These are phyloP conservation scores for Hyaloscypha hepaticicola DNA, from an alignment of 495 filamentous ascomycete genomes.

Conservation along the genomic window DNA sequence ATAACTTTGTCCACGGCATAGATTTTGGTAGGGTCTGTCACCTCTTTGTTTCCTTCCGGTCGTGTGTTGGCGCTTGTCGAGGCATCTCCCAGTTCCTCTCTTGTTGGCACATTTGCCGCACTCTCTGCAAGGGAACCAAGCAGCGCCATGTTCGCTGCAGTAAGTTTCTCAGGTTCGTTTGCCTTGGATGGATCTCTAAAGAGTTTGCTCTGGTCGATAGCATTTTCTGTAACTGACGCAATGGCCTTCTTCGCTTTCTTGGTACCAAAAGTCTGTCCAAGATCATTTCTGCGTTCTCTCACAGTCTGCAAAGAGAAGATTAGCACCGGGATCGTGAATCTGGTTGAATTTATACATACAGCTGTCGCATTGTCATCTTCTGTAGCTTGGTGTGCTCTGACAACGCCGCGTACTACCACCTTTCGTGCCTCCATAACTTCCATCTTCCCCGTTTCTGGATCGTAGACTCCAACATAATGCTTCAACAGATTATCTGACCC, in stretches of 20 bases:
- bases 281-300: conserved; percentile 60
- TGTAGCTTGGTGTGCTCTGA: conserved; percentile 52
- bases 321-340: conserved; percentile 22
- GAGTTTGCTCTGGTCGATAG: conserved; percentile 49
- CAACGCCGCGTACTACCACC: conserved; percentile 64
- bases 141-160: conserved; percentile 58
- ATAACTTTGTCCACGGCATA: conserved; percentile 74
- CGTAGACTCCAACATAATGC: conserved; percentile 85
- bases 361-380: conserved; percentile 31
- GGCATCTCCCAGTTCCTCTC: conserved; percentile 61
- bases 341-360: conserved; percentile 10
- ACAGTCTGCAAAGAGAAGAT: conserved; percentile 43
- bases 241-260: conserved; percentile 90
- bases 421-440: conserved; percentile 74
- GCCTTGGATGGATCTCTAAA: conserved; percentile 39
- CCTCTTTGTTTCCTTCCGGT: conserved; percentile 71
- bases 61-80: conserved; percentile 73
- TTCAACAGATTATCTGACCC: conserved; percentile 63
- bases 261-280: conserved; percentile 89
- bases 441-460: conserved; percentile 69
- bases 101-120: conserved; percentile 55
- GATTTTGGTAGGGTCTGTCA: conserved; percentile 72
- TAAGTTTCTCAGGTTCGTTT: conserved; percentile 46
- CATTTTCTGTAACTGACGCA: conserved; percentile 72
- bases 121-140: conserved; percentile 61